These are phyloP conservation scores for Zygosaccharomyces sapae DNA, from an alignment of 1,139 yeast species.

Conservation along the genomic window DNA sequence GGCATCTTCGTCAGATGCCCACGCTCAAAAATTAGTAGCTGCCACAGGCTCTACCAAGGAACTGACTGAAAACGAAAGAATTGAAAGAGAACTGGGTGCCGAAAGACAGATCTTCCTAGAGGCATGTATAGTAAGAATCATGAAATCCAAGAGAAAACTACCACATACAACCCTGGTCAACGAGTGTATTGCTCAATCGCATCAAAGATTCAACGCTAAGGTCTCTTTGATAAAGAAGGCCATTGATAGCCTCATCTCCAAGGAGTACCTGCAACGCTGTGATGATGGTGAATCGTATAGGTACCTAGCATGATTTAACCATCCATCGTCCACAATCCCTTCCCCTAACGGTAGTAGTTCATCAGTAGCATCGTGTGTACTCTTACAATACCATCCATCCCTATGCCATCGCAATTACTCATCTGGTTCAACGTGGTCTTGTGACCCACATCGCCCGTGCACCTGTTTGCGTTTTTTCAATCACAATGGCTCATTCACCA, in stretches of 20 bases:
- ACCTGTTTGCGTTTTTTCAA: slow-evolving; percentile 5
- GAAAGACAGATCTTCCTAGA: slow-evolving; percentile 82
- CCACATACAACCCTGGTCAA: slow-evolving; percentile 78
- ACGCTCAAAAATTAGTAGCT: slow-evolving; percentile 11
- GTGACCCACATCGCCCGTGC: slow-evolving; percentile 7
- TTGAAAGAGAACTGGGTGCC: slow-evolving; percentile 80
- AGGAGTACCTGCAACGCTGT: slow-evolving; percentile 75
- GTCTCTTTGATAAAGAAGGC: slow-evolving; percentile 83
- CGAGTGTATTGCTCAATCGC: slow-evolving; percentile 85
- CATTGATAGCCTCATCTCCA: slow-evolving; percentile 79
- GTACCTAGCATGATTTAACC: slow-evolving; percentile 60
- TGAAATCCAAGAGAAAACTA: slow-evolving; percentile 85
- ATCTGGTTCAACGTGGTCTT: not conserved
- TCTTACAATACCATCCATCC: not conserved
- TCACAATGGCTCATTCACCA: not conserved
- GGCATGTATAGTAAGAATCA: slow-evolving; percentile 92
- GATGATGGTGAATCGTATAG: slow-evolving; percentile 68
- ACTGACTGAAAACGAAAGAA: slow-evolving; percentile 63
- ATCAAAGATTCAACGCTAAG: slow-evolving; percentile 78
- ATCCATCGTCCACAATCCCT: too few relatives aligned
- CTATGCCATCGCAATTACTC: slow-evolving; percentile 2
- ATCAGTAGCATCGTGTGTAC: slow-evolving; percentile 3
- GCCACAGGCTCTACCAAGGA: slow-evolving; percentile 14
- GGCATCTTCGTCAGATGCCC: slow-evolving; percentile 14
- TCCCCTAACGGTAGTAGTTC: too few relatives aligned